Evolutionary conservation across 2,329 filamentous ascomycete species (phyloP), one percentile per base, ranked within the genome.

Genomic region (Rugonectria rugulosa): DNA sequence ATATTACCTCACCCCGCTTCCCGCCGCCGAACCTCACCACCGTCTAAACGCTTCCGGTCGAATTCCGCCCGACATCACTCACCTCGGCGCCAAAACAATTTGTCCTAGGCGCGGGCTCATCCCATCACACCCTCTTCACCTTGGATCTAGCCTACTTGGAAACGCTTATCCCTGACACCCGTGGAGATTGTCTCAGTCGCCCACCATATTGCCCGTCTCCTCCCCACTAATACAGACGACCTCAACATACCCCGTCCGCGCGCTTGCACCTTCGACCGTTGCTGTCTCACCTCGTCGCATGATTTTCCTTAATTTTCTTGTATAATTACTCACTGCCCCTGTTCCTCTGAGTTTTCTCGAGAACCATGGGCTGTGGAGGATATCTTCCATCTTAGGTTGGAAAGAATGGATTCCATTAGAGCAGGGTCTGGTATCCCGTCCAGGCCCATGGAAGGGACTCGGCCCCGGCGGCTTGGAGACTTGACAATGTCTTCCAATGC

Each of bases 341-440:
- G 37, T 27, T 27, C n/a, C 40, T 36, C 29, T 27, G 17, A 26
- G 23, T 23, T 38, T 24, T 27, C 27, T 43, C 11, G 53, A 46
- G 45, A 62, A 66, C 48, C 58, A 67, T 67, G 64, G 51, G 61
- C 59, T 42, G 40, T 53, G 47, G 45, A 43, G 59, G 47, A 60
- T 45, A 29, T 37, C 53, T 20, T 48, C 42, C 53, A 52, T 55
- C 54, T 51, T 66, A 67, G 62, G 61, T 68, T 65, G 70, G 70
- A 68, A 66, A 56, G 75, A 54, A 80, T 80, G 78, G 75, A 77
- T 70, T 75, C 77, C 65, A 68, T 73, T 51, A 73, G 72, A 66
- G 69, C 68, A 57, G 73, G 72, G 52, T 75, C 73, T 62, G 75
- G 77, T 53, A 70, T 77, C 44, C 76, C 75, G 11, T 65, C 72